Conservation (phyloP, 1,284 basidiomycete species). For the Fistulinella cinereoalba region DNA sequence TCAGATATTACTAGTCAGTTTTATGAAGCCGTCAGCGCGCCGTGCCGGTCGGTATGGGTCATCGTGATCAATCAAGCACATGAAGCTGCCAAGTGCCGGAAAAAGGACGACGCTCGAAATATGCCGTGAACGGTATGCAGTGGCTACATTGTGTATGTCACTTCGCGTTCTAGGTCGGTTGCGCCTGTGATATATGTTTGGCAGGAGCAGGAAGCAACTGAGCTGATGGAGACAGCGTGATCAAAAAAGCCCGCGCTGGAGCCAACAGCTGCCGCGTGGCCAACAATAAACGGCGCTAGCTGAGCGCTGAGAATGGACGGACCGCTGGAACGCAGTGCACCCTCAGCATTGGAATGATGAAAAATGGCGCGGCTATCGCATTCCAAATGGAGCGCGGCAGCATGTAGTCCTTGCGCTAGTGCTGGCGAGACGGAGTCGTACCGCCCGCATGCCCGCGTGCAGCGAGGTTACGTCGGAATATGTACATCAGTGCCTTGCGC, state of each 20-base stretch:
- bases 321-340: not conserved
- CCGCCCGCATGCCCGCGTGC: not conserved
- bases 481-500: slow-evolving; percentile 11
- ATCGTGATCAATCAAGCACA: slow-evolving; percentile 12
- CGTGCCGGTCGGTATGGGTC: slow-evolving; percentile 5
- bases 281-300: slow-evolving; percentile 14
- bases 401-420: slow-evolving; percentile 7
- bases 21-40: slow-evolving; percentile 2
- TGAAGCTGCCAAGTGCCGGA: slow-evolving; percentile 11
- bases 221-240: slow-evolving; percentile 18
- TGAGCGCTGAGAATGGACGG: slow-evolving; percentile 3
- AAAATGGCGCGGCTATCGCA: slow-evolving; percentile 8
- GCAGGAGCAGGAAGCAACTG: slow-evolving; percentile 9
- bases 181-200: slow-evolving; percentile 8
- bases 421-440: not conserved
- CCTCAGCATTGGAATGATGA: not conserved
- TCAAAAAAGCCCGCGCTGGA: slow-evolving; percentile 8
- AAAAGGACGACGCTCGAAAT: slow-evolving; percentile 5
- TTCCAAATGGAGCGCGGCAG: slow-evolving; percentile 12
- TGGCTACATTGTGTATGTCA: slow-evolving; percentile 18
- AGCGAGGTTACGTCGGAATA: slow-evolving; percentile 14
- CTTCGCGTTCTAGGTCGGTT: slow-evolving; percentile 13
- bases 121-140: slow-evolving; percentile 10
- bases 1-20: slow-evolving; percentile 7
- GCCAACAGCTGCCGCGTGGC: slow-evolving; percentile 10